Base-by-base conservation (phyloP, 1,284 basidiomycete species). In the Ceratobasidium papillatum region DNA sequence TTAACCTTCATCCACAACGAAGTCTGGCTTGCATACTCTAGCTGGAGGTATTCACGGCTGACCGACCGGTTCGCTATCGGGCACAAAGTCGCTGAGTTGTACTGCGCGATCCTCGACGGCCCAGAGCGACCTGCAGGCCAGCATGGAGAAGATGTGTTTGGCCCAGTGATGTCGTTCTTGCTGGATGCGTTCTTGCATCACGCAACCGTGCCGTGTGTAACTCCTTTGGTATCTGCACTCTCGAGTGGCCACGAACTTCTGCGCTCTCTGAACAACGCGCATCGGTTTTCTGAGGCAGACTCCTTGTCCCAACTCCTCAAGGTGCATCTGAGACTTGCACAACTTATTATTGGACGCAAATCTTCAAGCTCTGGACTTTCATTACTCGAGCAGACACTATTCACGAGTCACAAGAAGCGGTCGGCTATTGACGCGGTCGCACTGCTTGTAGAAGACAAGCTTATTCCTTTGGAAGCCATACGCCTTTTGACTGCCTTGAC, bases 1-100 rank as follows among this genome's bases (percentile, higher is more conserved):
- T 85, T 89, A 9, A 86, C 85, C 19, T 95, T 96, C 79, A 86
- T 95, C 9, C 91, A 94, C 78, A 89, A 90, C 27, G 91, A 94
- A 80, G 89, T 96, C 36, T 96, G 95, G 94, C 86, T 92, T 0
- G 92, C 93, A 78, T 91, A 94, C 80, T 82, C 90, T 62, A 87
- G 88, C 5, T 96, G 95, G 95, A 90, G 91, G 79, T 96, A 94
- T 78, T 84, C 85, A 0, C 90, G 90, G 75, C 82, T 94, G 9
- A 89, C 90, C 7, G 92, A 95, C 78, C 85, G 91, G 45, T 94
- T 94, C 79, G 92, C 94, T 82, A 91, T 96, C 64, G 91, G 91
- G 12, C 84, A 86, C 75, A 85, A 89, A 32, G 86, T 94, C 59
- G 86, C 89, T 4, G 83, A 85, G 5, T 83, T 96, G 41, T 94